Percentiles rank a stretch among this genome's conserved stretches.
These are phyloP conservation scores for Paradendryphiella salina DNA, from an alignment of 2,329 filamentous ascomycete species.

Conservation along the genomic window DNA sequence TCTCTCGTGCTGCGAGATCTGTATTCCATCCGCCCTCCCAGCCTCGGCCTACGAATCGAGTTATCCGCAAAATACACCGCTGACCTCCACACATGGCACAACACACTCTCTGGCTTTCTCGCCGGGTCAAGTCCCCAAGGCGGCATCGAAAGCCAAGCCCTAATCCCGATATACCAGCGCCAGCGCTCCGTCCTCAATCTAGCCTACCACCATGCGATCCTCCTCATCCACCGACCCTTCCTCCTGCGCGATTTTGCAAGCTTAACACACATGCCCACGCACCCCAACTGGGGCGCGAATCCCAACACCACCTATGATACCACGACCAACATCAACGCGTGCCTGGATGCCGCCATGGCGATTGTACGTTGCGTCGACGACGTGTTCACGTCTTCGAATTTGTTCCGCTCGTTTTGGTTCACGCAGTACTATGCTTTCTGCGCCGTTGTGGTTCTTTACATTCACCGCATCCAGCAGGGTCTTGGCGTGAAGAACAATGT, in stretches of 20 bases:
- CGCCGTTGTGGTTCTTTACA: constrained; percentile 58
- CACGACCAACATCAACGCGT: constrained; percentile 48
- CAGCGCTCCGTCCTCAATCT: constrained; percentile 60
- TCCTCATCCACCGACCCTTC: constrained; percentile 60
- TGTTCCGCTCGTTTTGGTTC: constrained; percentile 57
- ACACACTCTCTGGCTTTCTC: constrained; percentile 51
- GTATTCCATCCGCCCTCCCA: constrained; percentile 48
- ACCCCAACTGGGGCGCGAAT: constrained; percentile 19
- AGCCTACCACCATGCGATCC: constrained; percentile 59
- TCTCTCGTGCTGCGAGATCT: constrained; percentile 52
- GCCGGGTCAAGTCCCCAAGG: constrained; percentile 43
- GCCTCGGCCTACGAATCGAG: constrained; percentile 38
- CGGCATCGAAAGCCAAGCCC: constrained; percentile 48
- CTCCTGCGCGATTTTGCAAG: constrained; percentile 52
- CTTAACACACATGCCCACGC: constrained; percentile 37
- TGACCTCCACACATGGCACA: constrained; percentile 53
- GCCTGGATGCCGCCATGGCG: constrained; percentile 53
- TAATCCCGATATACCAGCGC: constrained; percentile 56
- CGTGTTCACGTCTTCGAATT: constrained; percentile 46
- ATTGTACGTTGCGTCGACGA: constrained; percentile 53
- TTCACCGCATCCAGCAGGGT: constrained; percentile 58
- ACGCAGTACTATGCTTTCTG: constrained; percentile 60
- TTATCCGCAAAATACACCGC: constrained; percentile 50
- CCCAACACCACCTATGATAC: constrained; percentile 20
- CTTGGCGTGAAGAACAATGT: constrained; percentile 52